Evolutionary conservation across 441 rosid species (phyloP).

Genomic region (Codiaeum variegatum): DNA sequence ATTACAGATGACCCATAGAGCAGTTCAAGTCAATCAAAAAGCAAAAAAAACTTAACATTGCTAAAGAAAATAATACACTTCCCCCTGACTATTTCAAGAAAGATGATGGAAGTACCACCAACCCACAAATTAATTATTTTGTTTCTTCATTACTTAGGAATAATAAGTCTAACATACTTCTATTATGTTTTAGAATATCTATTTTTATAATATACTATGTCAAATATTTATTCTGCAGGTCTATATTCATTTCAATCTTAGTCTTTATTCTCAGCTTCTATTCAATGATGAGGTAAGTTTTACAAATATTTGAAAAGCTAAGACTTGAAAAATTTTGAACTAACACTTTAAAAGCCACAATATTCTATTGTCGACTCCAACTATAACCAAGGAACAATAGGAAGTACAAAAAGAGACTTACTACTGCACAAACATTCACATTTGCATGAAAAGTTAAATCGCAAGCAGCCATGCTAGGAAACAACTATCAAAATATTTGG

Average conservation of each 20-base stretch:
- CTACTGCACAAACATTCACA: background rate
- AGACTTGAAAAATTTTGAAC: background rate
- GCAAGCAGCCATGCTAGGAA: background rate
- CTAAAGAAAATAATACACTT: background rate
- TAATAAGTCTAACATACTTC: background rate
- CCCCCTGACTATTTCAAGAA: background rate
- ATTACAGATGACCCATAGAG: background rate
- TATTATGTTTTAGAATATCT: background rate
- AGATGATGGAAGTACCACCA: background rate
- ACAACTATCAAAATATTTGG: background rate
- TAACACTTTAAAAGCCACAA: background rate
- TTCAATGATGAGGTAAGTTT: background rate
- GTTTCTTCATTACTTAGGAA: background rate
- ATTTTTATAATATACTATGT: background rate
- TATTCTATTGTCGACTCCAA: conserved; percentile 76
- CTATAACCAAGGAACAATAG: conserved; percentile 37
- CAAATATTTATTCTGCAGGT: background rate
- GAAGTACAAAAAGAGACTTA: background rate
- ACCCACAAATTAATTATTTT: background rate
- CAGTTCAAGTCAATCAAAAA: background rate
- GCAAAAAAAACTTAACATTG: background rate
- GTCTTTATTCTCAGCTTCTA: background rate
- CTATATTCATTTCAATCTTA: background rate
- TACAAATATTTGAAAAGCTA: background rate
- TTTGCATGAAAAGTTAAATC: background rate